Conservation (phyloP, 257 asterid genomes). For the Nicotiana tomentosiformis region DNA sequence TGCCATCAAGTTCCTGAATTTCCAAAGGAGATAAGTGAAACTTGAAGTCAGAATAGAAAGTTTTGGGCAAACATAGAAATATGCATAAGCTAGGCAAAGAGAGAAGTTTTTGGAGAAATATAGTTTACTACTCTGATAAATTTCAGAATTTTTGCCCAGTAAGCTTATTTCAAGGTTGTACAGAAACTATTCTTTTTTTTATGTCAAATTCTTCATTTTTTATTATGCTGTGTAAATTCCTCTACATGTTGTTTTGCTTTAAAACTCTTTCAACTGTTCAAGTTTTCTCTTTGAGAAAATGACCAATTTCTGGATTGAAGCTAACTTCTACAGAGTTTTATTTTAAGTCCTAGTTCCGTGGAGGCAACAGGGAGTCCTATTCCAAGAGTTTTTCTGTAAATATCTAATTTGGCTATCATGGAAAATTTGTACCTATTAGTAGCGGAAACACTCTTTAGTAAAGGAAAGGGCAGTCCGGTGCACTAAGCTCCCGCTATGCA, state of each 20-base stretch:
- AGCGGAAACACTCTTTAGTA: too few species aligned
- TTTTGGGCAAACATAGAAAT: background rate
- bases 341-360: too few species aligned
- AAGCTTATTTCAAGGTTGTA: background rate
- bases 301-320: background rate
- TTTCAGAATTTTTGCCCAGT: background rate
- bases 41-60: background rate
- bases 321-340: background rate
- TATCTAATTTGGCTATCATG: too few species aligned
- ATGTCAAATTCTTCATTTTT: background rate
- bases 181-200: background rate
- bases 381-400: too few species aligned
- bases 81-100: background rate
- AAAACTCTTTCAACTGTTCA: background rate
- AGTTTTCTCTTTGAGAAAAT: background rate
- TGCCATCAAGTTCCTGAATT: constrained; percentile 64
- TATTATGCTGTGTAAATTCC: background rate
- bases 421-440: too few species aligned
- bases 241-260: background rate
- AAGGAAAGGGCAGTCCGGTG: too few species aligned
- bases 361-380: too few species aligned
- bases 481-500: too few species aligned
- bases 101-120: background rate
- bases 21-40: constrained; percentile 51
- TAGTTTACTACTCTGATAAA: background rate